Conservation (phyloP, 768 basidiomycete genomes). For the Ramaria sp. region DNA sequence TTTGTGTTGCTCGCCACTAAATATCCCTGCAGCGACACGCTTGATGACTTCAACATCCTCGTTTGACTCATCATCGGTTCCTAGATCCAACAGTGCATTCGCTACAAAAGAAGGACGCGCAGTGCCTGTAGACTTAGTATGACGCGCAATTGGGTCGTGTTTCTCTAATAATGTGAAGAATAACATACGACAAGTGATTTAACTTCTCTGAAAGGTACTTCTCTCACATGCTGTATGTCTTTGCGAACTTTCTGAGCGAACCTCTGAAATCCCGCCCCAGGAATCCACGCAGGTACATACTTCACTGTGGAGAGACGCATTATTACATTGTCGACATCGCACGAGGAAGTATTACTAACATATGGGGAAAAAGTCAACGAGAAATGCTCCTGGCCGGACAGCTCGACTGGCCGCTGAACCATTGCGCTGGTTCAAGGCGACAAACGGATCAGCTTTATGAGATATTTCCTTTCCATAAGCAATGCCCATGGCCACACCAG, state of each 20-base stretch:
- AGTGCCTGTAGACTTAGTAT: too few species aligned
- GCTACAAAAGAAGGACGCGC: not conserved
- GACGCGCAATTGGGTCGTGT: too few species aligned
- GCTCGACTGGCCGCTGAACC: not conserved
- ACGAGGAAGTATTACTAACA: not conserved
- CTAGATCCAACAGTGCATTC: not conserved
- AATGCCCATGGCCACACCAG: not conserved
- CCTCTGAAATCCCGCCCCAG: conserved; percentile 18
- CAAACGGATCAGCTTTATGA: not conserved
- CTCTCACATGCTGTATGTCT: too few species aligned
- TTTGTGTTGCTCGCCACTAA: conserved; percentile 3
- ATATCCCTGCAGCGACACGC: conserved; percentile 7
- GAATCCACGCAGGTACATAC: conserved; percentile 17
- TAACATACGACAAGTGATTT: too few species aligned
- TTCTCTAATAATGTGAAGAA: too few species aligned
- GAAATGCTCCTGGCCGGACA: not conserved
- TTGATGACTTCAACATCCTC: too few species aligned
- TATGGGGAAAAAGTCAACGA: not conserved
- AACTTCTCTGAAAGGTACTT: too few species aligned
- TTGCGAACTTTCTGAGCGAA: conserved; percentile 6
- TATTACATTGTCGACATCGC: not conserved
- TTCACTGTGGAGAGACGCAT: conserved; percentile 10
- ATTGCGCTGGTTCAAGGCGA: not conserved
- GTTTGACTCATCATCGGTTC: not conserved
- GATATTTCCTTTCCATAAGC: not conserved